Conservation (phyloP, 768 basidiomycete genomes). For the Tulasnella sp. region DNA sequence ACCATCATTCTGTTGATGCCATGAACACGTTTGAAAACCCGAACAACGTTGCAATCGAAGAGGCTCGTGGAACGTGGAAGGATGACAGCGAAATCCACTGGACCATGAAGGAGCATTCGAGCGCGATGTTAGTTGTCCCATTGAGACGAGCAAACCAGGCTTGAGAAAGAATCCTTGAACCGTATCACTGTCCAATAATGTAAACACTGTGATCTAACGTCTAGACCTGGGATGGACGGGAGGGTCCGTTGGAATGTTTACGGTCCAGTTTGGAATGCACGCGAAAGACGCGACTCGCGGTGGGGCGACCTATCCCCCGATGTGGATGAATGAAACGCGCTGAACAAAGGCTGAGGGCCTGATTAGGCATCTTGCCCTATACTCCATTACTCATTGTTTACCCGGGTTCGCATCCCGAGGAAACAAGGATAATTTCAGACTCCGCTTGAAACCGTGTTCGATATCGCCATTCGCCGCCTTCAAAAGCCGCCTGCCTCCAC, state of each 20-base stretch:
- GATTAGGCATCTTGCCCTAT: slow-evolving; percentile 3
- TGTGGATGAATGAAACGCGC: slow-evolving; percentile 13
- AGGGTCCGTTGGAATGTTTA: neutral
- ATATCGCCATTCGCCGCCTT: slow-evolving; percentile 16
- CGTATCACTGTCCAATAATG: neutral
- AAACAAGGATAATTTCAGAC: neutral
- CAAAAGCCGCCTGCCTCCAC: slow-evolving; percentile 24
- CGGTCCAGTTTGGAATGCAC: neutral
- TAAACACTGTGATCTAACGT: neutral
- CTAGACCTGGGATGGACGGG: neutral
- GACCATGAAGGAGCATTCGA: slow-evolving; percentile 12
- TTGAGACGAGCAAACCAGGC: neutral
- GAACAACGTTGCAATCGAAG: slow-evolving; percentile 48
- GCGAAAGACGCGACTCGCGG: neutral
- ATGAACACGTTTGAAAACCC: slow-evolving; percentile 33
- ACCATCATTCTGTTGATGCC: slow-evolving; percentile 17
- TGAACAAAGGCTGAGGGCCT: slow-evolving; percentile 7
- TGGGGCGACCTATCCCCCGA: neutral
- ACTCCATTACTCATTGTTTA: slow-evolving; percentile 9
- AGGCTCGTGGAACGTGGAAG: slow-evolving; percentile 44
- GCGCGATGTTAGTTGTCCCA: slow-evolving; percentile 2
- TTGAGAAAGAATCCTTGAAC: neutral
- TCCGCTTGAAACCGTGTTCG: slow-evolving; percentile 23
- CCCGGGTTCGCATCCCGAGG: slow-evolving; percentile 14
- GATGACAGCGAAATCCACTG: slow-evolving; percentile 38